Percentiles rank a stretch among this genome's conserved stretches.
These are phyloP conservation scores for Cyclanthera cordifolia DNA, from an alignment of 306 rosid species.

Conservation along the genomic window DNA sequence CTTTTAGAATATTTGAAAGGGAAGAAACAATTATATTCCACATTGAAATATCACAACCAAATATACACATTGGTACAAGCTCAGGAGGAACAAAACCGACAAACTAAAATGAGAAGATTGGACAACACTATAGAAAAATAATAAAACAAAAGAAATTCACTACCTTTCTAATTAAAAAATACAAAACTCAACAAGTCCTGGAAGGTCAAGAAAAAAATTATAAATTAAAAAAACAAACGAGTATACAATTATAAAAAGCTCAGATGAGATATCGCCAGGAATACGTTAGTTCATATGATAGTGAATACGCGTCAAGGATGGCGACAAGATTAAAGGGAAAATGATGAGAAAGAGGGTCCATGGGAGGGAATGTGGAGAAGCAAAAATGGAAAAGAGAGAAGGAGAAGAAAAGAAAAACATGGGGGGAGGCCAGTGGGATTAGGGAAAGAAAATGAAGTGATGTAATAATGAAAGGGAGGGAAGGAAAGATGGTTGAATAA, in stretches of 20 bases:
- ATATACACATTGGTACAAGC: background rate
- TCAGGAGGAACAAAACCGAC: background rate
- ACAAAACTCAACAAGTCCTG: background rate
- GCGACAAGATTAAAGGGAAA: background rate
- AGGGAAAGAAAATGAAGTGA: conserved; percentile 1
- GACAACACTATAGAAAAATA: background rate
- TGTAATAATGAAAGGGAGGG: background rate
- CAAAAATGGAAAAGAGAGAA: background rate
- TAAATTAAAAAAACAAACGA: background rate
- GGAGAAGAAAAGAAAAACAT: too few species aligned
- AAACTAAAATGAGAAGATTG: background rate
- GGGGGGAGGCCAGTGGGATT: too few species aligned
- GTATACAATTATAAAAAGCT: background rate
- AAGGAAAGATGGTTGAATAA: too few species aligned
- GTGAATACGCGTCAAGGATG: background rate
- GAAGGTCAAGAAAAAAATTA: background rate
- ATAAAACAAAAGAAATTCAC: too few species aligned
- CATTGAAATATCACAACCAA: too few species aligned
- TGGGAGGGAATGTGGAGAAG: background rate
- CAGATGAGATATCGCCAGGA: background rate
- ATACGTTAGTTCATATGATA: background rate
- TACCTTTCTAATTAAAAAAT: too few species aligned
- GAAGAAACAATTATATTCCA: background rate
- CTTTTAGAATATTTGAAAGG: too few species aligned
- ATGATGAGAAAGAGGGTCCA: background rate